Base-by-base conservation (phyloP, 352 stramenopile genomes). In the Pilasporangium apinafurcum region DNA sequence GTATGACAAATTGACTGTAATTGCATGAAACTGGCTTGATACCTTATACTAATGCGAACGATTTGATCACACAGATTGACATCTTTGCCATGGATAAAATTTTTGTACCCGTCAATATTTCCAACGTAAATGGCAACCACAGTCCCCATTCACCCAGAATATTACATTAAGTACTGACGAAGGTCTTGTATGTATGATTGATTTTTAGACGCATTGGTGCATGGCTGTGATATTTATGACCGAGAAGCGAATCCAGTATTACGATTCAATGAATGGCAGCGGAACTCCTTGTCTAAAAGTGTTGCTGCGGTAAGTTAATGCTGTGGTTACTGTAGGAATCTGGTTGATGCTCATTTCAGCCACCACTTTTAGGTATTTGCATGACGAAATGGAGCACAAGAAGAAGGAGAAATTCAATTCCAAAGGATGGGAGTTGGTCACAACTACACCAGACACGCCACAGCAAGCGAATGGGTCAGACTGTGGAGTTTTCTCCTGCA, bases 41-140 rank as follows among this genome's bases (percentile, higher is more conserved):
- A 32, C 38, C 13, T n/a, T 32, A 17, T 6, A 25, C 24, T n/a
- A 10, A 42, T 16, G 25, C 22, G 33, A 4, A 48, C 18, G 8
- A 14, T 1, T 14, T 8, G 16, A 28, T 28, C 13, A 30, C n/a
- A 20, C 43, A 87, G 81, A 72, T 93, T 40, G 82, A 94, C 51
- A 21, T 94, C n/a, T 94, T 94, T 44, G 56, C 75, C n/a, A 89
- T 94, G 79, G 82, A 94, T 64, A 94, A 94, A 48, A 70, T 94
- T 51, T 92, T 92, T 45, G 67, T 94, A 3, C 82, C 82, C 4
- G 70, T 94, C 38, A 92, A 94, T 41, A 62, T 94, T n/a, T 80
- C 68, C 33, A 92, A 94, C 44, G 82, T 91, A 69, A 44, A 73
- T 57, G 9, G 3, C 8, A 16, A 20, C 16, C 26, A 25, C 13